phyloP scores from a whole-genome alignment of 2,329 filamentous ascomycete genomes.

The Drechslerella stenobrocha region DNA sequence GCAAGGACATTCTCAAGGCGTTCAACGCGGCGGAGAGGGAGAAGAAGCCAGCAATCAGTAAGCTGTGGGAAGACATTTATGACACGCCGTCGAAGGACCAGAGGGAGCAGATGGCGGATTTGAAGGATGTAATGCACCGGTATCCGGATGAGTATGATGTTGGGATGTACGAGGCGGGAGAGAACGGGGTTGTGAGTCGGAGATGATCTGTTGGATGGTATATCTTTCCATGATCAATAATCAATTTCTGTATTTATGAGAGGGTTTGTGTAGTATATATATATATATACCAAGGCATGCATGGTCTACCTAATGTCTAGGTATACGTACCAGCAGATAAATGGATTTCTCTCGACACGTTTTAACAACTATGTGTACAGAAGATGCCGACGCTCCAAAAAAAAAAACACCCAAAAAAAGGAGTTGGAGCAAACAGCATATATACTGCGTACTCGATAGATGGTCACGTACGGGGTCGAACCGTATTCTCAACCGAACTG shows the following conservation, averaged over 20 bases:
- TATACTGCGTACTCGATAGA: background rate
- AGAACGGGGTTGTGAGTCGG: constrained; percentile 59
- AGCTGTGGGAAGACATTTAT: constrained; percentile 85
- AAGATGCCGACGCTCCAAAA: too few species aligned
- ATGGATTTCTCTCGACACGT: too few species aligned
- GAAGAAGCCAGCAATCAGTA: constrained; percentile 72
- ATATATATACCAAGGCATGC: background rate
- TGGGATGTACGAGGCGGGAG: constrained; percentile 72
- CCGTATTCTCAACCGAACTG: constrained; percentile 23
- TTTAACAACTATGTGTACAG: too few species aligned
- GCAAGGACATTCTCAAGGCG: constrained; percentile 77
- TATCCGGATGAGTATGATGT: constrained; percentile 78
- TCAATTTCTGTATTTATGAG: background rate
- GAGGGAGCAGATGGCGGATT: constrained; percentile 71
- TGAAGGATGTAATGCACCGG: constrained; percentile 73
- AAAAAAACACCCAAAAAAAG: too few species aligned
- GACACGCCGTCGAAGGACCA: constrained; percentile 81
- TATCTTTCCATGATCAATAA: background rate
- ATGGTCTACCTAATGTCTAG: too few species aligned
- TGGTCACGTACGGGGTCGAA: constrained; percentile 45
- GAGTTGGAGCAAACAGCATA: too few species aligned
- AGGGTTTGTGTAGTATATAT: background rate
- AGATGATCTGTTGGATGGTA: constrained; percentile 1
- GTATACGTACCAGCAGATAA: too few species aligned
- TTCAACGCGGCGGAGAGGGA: constrained; percentile 82